These are phyloP conservation scores for Phytophthora fragariaefolia DNA, from an alignment of 352 stramenopile species.

Conservation along the genomic window DNA sequence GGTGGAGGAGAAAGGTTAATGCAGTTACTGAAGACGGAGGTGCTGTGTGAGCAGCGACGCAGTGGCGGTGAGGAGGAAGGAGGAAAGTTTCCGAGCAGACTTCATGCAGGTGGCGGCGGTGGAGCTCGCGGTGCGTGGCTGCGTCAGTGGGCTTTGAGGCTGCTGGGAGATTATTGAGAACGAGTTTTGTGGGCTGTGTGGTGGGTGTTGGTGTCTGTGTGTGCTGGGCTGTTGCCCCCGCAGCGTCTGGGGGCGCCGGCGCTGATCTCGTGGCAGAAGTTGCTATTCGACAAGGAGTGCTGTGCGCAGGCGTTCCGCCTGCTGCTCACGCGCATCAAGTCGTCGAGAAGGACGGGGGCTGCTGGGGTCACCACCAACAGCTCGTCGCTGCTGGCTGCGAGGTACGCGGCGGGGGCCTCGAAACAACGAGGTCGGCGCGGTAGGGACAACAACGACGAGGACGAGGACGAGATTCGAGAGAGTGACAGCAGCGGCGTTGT, in stretches of 20 bases:
- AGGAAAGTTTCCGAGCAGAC: slow-evolving; percentile 61
- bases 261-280: slow-evolving; percentile 68
- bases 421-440: background rate
- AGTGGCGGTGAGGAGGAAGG: slow-evolving; percentile 48
- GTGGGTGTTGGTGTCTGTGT: background rate
- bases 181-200: background rate
- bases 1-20: background rate
- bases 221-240: too few relatives aligned
- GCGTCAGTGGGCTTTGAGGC: background rate
- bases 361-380: slow-evolving; percentile 31
- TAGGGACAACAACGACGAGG: slow-evolving; percentile 21
- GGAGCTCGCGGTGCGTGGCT: slow-evolving; percentile 49
- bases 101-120: slow-evolving; percentile 61
- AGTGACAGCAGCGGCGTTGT: background rate
- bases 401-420: slow-evolving; percentile 17
- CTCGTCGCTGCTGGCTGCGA: slow-evolving; percentile 26
- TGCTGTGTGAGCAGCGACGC: slow-evolving; percentile 41
- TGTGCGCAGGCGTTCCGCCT: slow-evolving; percentile 62
- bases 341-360: slow-evolving; percentile 32
- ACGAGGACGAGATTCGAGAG: slow-evolving; percentile 24
- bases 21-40: background rate
- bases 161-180: background rate
- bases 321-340: slow-evolving; percentile 70
- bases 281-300: slow-evolving; percentile 75
- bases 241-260: slow-evolving; percentile 60